Base-by-base conservation (phyloP, 805 yeast species). In the Nakazawaea populi region DNA sequence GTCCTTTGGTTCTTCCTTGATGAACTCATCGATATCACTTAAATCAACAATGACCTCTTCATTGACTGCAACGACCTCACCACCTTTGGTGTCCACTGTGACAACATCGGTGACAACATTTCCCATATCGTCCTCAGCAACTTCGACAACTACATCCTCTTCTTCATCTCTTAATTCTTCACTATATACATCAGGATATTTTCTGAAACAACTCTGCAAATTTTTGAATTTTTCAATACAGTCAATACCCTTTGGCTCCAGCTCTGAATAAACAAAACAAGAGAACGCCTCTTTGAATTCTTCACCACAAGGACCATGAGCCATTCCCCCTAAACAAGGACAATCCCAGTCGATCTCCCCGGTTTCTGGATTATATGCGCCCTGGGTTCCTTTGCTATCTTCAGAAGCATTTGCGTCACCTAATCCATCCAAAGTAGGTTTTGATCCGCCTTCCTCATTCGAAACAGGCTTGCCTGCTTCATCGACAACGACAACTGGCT, bases 271-370 rank as follows among this genome's bases (percentile, higher is more conserved):
- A 42, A 94, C 92, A 64, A 94, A 94, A 68, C 99, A 94, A 8
- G 96, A 77, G 67, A 94, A 94, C 0, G 99, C 98, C 48, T 80
- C 89, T 71, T 88, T 89, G 75, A 89, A 89, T 71, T 90, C 96
- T 60, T 84, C 91, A 52, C 99, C 99, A 72, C 99, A 94, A 51
- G 99, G 98, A 0, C 99, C 99, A 57, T 91, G 77, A 34, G 99
- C 98, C 97, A 94, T 89, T 41, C 99, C 99, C 35, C 98, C 99
- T 46, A 94, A 75, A 69, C 98, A 92, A n/a, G 99, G 98, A 69
- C 99, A 94, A 65, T 94, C 98, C 99, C 99, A 94, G 80, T 94
- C 92, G 71, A 94, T 94, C 67, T 92, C 98, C 32, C 99, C 99
- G 3, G 99, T 94, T 62, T 88, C 96, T 32, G 97, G 97, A 72